These are phyloP conservation scores for Arthrobotrys sphaeroides DNA, from an alignment of 2,329 filamentous ascomycete genomes.

Conservation along the genomic window DNA sequence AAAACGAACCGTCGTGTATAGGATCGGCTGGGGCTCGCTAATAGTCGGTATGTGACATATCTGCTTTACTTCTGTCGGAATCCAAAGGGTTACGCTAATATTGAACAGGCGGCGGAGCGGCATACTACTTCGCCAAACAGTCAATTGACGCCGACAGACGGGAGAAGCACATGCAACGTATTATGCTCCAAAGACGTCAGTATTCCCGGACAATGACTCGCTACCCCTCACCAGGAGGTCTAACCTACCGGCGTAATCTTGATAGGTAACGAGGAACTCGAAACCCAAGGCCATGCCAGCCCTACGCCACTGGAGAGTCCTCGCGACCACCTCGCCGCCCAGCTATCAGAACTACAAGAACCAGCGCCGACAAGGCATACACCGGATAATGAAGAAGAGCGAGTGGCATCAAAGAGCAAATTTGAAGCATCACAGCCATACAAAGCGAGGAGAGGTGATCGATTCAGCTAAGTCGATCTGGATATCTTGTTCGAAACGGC, in stretches of 20 bases:
- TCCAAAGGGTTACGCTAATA: neutral
- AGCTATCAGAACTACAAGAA: constrained; percentile 79
- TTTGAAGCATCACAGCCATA: constrained; percentile 84
- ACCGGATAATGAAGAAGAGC: constrained; percentile 74
- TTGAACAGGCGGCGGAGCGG: constrained; percentile 78
- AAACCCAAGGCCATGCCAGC: constrained; percentile 34
- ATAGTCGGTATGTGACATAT: constrained; percentile 73
- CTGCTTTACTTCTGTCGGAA: constrained; percentile 47
- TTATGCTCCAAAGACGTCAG: constrained; percentile 69
- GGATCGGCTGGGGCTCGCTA: constrained; percentile 90
- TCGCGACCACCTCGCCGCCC: constrained; percentile 63
- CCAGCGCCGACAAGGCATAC: constrained; percentile 87
- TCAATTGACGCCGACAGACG: constrained; percentile 91
- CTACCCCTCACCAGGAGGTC: constrained; percentile 32
- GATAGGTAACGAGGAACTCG: constrained; percentile 53
- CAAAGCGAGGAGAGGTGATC: constrained; percentile 81
- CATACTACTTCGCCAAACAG: constrained; percentile 95
- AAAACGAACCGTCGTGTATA: constrained; percentile 61
- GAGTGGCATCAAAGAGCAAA: constrained; percentile 81
- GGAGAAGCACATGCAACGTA: constrained; percentile 73
- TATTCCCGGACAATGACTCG: neutral
- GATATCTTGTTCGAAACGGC: no score
- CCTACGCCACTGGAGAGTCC: constrained; percentile 56
- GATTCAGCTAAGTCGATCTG: constrained; percentile 73
- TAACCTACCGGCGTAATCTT: constrained; percentile 60